Evolutionary conservation across 176 grass and related monocot genomes (phyloP).

Genomic region (Oropetium thomaeum): DNA sequence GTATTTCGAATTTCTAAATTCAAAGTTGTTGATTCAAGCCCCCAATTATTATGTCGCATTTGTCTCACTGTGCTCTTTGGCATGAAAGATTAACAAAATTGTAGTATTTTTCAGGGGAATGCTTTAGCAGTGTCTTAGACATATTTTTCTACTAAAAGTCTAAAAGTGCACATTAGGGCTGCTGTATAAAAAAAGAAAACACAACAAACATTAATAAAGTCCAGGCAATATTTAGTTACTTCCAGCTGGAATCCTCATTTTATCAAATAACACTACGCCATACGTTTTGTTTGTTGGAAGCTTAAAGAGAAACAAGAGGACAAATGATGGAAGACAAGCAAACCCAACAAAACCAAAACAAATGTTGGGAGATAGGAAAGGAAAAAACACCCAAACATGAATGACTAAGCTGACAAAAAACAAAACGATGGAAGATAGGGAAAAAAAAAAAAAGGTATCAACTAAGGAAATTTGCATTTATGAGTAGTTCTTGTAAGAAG

Average conservation of each 20-base stretch:
- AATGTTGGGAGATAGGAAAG: too few species aligned
- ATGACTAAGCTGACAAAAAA: too few species aligned
- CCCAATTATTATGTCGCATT: background rate
- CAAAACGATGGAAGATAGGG: too few species aligned
- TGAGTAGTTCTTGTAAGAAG: background rate
- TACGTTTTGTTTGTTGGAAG: background rate
- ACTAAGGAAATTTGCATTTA: background rate
- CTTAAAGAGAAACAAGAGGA: too few species aligned
- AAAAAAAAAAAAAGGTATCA: background rate
- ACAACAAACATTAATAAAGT: background rate
- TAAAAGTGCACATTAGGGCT: background rate
- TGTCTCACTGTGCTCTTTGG: background rate
- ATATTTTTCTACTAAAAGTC: background rate
- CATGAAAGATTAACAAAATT: background rate
- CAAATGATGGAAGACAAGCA: too few species aligned
- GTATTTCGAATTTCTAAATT: background rate
- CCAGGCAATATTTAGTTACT: background rate
- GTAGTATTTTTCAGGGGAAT: background rate
- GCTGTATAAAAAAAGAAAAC: background rate
- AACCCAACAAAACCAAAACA: too few species aligned
- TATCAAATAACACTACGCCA: background rate
- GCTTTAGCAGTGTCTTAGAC: too few species aligned
- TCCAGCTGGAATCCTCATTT: background rate
- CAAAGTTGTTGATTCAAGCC: background rate
- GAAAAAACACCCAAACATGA: too few species aligned